Evolutionary conservation across 768 basidiomycete species (phyloP).

Genomic region (Pholiota molesta): DNA sequence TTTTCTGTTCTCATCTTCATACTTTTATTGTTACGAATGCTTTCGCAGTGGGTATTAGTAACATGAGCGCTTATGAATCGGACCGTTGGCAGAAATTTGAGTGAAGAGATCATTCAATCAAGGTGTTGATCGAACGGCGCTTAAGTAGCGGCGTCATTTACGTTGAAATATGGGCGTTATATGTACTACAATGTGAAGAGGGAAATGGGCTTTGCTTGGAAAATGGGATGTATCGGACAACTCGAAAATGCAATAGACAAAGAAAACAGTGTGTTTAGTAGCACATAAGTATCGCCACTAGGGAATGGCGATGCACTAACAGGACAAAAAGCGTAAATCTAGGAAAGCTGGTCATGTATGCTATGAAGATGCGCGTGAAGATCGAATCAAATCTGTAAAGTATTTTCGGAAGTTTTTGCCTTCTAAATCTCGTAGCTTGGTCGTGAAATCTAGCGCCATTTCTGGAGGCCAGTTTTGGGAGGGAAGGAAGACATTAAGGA

Average conservation of each 20-base stretch:
- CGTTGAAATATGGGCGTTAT: conserved; percentile 4
- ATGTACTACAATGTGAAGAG: conserved; percentile 3
- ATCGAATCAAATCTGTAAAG: conserved; percentile 81
- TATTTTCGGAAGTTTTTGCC: conserved; percentile 82
- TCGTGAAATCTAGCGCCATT: conserved; percentile 75
- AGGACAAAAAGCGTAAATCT: conserved; percentile 17
- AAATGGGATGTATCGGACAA: conserved; percentile 1
- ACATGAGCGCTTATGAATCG: too few species aligned
- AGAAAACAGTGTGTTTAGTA: not conserved
- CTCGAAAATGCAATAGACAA: conserved; percentile 6
- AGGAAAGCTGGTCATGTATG: conserved; percentile 20
- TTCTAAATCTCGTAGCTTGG: conserved; percentile 75
- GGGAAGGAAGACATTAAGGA: conserved; percentile 80
- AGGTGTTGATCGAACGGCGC: not conserved
- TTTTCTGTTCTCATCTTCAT: too few species aligned
- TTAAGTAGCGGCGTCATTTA: not conserved
- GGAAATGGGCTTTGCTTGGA: not conserved
- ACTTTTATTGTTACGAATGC: too few species aligned
- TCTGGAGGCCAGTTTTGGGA: conserved; percentile 86
- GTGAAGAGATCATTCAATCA: not conserved
- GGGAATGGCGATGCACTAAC: not conserved
- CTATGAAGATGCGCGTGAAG: conserved; percentile 67
- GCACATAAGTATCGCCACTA: not conserved
- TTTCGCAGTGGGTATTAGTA: too few species aligned
- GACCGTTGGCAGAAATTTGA: too few species aligned